Evolutionary conservation across 148 eudicot genomes (phyloP).

Genomic region (Amaranthus hypochondriacus): DNA sequence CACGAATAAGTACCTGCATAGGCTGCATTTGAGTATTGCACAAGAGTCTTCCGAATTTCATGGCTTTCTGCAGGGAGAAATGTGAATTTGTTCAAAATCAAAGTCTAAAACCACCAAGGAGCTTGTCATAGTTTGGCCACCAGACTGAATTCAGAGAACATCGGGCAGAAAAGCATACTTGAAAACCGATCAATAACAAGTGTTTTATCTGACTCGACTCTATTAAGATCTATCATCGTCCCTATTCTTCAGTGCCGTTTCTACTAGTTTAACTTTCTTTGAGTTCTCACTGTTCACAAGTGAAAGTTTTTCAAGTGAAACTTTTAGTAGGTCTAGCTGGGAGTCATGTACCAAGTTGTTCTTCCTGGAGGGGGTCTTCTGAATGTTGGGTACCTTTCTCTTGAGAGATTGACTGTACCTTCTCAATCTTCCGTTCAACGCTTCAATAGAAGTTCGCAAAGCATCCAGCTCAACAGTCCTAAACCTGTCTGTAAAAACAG

Average conservation of each 20-base stretch:
- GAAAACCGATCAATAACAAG: neutral
- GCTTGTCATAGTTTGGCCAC: neutral
- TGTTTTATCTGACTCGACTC: slow-evolving; percentile 7
- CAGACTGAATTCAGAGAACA: neutral
- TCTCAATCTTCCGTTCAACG: slow-evolving; percentile 65
- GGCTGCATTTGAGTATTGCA: no score
- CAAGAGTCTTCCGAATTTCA: neutral
- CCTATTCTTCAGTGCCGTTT: slow-evolving; percentile 52
- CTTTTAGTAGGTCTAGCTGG: slow-evolving; percentile 57
- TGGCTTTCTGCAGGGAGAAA: neutral
- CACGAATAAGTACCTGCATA: neutral
- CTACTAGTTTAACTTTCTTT: slow-evolving; percentile 68
- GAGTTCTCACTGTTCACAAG: slow-evolving; percentile 78
- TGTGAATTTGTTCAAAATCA: neutral
- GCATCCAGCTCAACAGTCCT: slow-evolving; percentile 75
- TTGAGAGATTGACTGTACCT: slow-evolving; percentile 45
- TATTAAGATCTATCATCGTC: slow-evolving; percentile 19
- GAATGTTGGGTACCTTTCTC: slow-evolving; percentile 33
- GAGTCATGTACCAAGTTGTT: slow-evolving; percentile 40
- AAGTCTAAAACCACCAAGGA: neutral
- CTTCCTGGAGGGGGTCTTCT: slow-evolving; percentile 30
- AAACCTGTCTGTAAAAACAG: slow-evolving; percentile 62
- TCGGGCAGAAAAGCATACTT: neutral
- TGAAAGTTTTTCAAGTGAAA: slow-evolving; percentile 68
- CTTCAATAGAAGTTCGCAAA: slow-evolving; percentile 68